Evolutionary conservation across 768 basidiomycete species (phyloP).

Genomic region (Pleurotus platypus): DNA sequence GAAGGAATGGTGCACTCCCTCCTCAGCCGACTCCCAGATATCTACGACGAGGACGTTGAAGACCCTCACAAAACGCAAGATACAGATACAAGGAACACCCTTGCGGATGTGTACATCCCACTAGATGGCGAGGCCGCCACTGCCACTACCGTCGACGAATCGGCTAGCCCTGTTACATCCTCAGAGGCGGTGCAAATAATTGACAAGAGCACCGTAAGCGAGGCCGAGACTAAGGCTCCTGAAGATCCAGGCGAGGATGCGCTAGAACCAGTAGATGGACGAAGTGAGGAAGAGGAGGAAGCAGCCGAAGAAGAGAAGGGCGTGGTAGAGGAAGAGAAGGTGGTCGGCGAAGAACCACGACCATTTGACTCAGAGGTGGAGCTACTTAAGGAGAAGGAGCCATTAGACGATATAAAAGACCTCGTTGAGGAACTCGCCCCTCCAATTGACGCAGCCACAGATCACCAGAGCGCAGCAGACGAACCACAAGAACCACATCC

Average conservation of each 20-base stretch:
- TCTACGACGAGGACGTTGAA: constrained; percentile 32
- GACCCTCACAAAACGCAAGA: not conserved
- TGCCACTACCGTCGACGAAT: not conserved
- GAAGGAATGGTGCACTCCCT: constrained; percentile 82
- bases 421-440: not conserved
- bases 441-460: not conserved
- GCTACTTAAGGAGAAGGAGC: constrained; percentile 3
- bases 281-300: not conserved
- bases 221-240: not conserved
- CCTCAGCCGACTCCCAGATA: constrained; percentile 59
- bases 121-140: not conserved
- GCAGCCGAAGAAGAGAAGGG: not conserved
- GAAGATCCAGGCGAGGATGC: not conserved
- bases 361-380: not conserved
- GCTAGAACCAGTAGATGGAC: too few relatives aligned
- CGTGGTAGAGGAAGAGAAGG: not conserved
- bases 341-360: not conserved
- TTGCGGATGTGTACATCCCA: not conserved
- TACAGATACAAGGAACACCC: not conserved
- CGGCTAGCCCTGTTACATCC: too few relatives aligned
- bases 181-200: too few relatives aligned
- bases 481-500: not conserved
- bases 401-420: not conserved
- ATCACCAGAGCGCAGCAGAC: not conserved
- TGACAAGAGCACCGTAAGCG: not conserved